phyloP scores from a whole-genome alignment of 768 basidiomycete genomes.

The Paxillus rubicundulus region DNA sequence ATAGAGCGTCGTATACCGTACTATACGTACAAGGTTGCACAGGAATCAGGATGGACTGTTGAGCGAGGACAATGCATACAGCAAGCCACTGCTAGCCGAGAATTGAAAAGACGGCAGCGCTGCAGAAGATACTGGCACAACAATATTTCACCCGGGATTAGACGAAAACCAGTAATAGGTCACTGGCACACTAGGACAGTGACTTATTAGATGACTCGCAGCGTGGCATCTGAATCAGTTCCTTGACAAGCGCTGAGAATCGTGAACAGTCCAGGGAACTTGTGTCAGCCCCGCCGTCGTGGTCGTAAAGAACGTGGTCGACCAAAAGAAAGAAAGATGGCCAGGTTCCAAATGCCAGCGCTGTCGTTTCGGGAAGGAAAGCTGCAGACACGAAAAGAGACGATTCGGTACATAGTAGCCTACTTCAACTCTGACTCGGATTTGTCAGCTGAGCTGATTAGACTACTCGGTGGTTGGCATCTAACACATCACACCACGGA shows the following conservation, averaged over 20 bases:
- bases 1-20: neutral
- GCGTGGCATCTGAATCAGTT: conserved; percentile 11
- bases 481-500: too few relatives aligned
- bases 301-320: neutral
- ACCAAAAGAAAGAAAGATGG: neutral
- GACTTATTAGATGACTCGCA: neutral
- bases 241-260: neutral
- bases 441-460: too few relatives aligned
- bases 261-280: neutral
- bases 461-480: neutral
- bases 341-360: too few relatives aligned
- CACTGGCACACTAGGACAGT: conserved; percentile 1
- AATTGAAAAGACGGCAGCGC: neutral
- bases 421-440: too few relatives aligned
- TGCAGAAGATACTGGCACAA: neutral
- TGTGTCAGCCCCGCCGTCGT: neutral
- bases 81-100: neutral
- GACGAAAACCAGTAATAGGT: conserved; percentile 14
- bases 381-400: too few relatives aligned
- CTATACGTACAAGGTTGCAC: neutral
- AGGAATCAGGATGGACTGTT: neutral
- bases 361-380: too few relatives aligned
- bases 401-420: too few relatives aligned
- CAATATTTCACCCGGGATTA: conserved; percentile 2
- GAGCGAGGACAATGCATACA: neutral